Evolutionary conservation across 1,284 basidiomycete genomes (phyloP), one percentile per base, ranked within the genome.

Genomic region (Neotropicomus parvogracilis): DNA sequence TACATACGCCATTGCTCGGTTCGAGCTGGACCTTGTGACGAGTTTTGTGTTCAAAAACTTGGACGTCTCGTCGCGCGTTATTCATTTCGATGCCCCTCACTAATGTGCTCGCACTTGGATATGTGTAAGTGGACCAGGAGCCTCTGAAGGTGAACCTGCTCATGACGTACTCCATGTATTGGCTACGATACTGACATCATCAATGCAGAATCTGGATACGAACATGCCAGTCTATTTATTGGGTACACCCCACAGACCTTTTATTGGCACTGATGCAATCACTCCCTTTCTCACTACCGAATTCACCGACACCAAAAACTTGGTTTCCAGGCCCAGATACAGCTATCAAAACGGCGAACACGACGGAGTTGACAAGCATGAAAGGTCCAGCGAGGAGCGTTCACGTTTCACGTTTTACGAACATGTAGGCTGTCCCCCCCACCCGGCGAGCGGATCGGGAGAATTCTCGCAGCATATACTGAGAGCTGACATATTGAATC

Each of bases 361-460:
- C 59, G 20, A 62, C 12, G n/a, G 2, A 21, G 20, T 60, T 80
- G 44, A 65, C 62, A 5, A 51, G 70, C 10, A 76, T 88, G 13
- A 66, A 56, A 35, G 86, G 87, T 2, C 63, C 74, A 10, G 82
- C 89, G 46, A 77, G 75, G 60, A 81, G 78, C 49, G 80, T 85
- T 20, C 86, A 88, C 59, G 73, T n/a, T 74, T 3, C 82, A 85
- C 58, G n/a, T n/a, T n/a, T n/a, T n/a, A 57, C 88, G 58, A 70
- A 82, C 52, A 88, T 88, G 86, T 84, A 56, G 36, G 78, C 12
- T n/a, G 1, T 31, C n/a, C 3, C 8, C 5, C 48, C 32, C 13
- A 29, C 24, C 24, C n/a, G n/a, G n/a, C 24, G 24, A 8, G 24
- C 24, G 8, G 24, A 27, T 14, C 12, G 28, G 19, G 28, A 33